Percentiles rank a stretch among this genome's conserved stretches.
Evolutionary conservation across 345 rosid genomes (phyloP).

Genomic region (Gossypium herbaceum): DNA sequence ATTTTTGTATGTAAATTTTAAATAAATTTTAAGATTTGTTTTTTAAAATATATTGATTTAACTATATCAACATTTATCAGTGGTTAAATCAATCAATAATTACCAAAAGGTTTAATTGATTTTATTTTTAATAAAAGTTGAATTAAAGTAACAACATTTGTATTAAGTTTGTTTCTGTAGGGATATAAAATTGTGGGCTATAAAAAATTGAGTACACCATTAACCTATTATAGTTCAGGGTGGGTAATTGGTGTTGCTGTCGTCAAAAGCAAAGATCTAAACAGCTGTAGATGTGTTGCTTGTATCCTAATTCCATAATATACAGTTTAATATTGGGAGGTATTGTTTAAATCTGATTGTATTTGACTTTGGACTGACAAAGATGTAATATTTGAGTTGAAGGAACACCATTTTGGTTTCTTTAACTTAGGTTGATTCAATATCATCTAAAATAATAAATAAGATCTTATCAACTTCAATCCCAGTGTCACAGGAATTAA

Average conservation of each 20-base stretch:
- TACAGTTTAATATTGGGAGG: background rate
- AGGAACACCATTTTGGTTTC: background rate
- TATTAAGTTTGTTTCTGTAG: too few relatives aligned
- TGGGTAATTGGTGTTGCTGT: background rate
- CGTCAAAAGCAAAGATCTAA: background rate
- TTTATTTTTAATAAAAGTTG: too few relatives aligned
- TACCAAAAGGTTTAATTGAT: too few relatives aligned
- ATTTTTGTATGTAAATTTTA: too few relatives aligned
- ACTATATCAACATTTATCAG: too few relatives aligned
- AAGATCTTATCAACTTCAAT: background rate
- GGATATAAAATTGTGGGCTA: too few relatives aligned
- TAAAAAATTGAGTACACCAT: background rate
- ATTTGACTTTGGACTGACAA: background rate
- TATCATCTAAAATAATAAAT: background rate
- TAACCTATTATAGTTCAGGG: background rate
- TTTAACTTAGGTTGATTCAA: background rate
- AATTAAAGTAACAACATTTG: too few relatives aligned
- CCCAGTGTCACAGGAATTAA: background rate
- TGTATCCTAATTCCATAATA: background rate
- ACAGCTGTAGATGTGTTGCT: background rate
- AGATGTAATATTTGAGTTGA: background rate
- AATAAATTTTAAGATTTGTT: too few relatives aligned
- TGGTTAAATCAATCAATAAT: too few relatives aligned
- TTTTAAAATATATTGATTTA: too few relatives aligned
- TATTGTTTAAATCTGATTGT: background rate